A percentile compares a stretch with the other conserved stretches of the same genome.
These are phyloP conservation scores for Apiospora pterosperma DNA, from an alignment of 2,329 filamentous ascomycete species.

Conservation along the genomic window DNA sequence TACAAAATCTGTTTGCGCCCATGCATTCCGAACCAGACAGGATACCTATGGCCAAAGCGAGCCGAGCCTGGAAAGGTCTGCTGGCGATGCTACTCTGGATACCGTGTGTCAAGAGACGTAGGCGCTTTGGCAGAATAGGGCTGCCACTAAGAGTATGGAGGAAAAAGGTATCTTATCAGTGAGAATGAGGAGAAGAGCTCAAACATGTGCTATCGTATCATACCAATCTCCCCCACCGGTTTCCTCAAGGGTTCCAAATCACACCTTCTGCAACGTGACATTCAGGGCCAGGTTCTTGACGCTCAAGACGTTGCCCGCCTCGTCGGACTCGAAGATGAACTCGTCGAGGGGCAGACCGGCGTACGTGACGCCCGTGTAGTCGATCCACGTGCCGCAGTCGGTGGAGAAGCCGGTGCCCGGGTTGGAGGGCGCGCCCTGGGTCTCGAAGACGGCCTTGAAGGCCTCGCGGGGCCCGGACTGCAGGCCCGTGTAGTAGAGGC, in stretches of 20 bases:
- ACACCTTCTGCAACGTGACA: slow-evolving; percentile 18
- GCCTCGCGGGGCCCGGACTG: slow-evolving; percentile 23
- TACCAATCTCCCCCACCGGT: too few relatives aligned
- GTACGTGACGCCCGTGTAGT: slow-evolving; percentile 20
- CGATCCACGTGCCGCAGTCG: slow-evolving; percentile 23
- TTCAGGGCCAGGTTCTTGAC: slow-evolving; percentile 24
- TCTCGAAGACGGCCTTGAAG: slow-evolving; percentile 33
- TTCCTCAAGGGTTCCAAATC: background rate
- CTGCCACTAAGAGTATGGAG: too few relatives aligned
- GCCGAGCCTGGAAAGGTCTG: background rate
- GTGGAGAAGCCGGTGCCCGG: slow-evolving; percentile 17
- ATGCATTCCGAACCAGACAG: background rate
- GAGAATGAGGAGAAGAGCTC: background rate
- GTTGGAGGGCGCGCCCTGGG: slow-evolving; percentile 16
- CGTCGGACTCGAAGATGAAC: slow-evolving; percentile 26
- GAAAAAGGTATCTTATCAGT: background rate
- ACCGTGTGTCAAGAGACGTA: too few relatives aligned
- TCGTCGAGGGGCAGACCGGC: slow-evolving; percentile 23
- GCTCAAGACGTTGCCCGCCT: slow-evolving; percentile 17
- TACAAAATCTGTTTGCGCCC: background rate
- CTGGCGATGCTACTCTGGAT: background rate
- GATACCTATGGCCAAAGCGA: background rate
- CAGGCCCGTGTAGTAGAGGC: slow-evolving; percentile 29
- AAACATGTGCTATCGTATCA: background rate
- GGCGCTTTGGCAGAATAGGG: too few relatives aligned